These are phyloP conservation scores for Cerioporus squamosus DNA, from an alignment of 1,284 basidiomycete species.

Conservation along the genomic window DNA sequence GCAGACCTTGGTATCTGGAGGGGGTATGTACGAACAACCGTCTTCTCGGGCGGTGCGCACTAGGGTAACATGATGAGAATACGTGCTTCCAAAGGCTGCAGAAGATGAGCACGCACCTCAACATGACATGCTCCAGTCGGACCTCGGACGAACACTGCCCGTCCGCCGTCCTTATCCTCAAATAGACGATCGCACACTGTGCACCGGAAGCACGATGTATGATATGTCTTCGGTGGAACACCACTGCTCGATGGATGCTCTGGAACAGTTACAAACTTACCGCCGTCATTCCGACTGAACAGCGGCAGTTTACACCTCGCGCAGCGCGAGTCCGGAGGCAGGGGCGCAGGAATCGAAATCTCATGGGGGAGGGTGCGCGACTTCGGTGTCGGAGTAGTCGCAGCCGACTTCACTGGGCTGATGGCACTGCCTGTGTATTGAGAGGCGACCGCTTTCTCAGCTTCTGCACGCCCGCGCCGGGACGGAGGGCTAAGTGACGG, in stretches of 20 bases:
- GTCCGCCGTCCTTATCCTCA: constrained; percentile 60
- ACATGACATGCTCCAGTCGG: constrained; percentile 72
- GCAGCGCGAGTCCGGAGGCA: constrained; percentile 42
- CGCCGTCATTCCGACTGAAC: constrained; percentile 56
- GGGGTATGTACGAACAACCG: constrained; percentile 39
- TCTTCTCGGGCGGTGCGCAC: constrained; percentile 66
- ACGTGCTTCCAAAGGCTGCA: constrained; percentile 7
- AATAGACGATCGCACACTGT: constrained; percentile 65
- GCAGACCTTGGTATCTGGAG: constrained; percentile 31
- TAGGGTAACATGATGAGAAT: constrained; percentile 34
- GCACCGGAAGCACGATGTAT: constrained; percentile 76
- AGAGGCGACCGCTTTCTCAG: constrained; percentile 5
- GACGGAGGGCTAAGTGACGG: constrained; percentile 42
- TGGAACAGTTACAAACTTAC: constrained; percentile 71
- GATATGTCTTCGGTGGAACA: constrained; percentile 60
- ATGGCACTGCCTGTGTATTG: constrained; percentile 7
- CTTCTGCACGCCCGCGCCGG: constrained; percentile 13
- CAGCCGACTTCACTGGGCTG: constrained; percentile 10
- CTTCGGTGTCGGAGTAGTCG: constrained; percentile 28
- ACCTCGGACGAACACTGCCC: constrained; percentile 68
- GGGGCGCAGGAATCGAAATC: constrained; percentile 29
- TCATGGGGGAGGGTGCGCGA: constrained; percentile 25
- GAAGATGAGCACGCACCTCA: constrained; percentile 48
- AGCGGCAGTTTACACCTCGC: constrained; percentile 61
- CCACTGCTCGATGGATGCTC: constrained; percentile 48